Evolutionary conservation across 805 yeast genomes (phyloP).

Genomic region (Ascoidea rubescens): DNA sequence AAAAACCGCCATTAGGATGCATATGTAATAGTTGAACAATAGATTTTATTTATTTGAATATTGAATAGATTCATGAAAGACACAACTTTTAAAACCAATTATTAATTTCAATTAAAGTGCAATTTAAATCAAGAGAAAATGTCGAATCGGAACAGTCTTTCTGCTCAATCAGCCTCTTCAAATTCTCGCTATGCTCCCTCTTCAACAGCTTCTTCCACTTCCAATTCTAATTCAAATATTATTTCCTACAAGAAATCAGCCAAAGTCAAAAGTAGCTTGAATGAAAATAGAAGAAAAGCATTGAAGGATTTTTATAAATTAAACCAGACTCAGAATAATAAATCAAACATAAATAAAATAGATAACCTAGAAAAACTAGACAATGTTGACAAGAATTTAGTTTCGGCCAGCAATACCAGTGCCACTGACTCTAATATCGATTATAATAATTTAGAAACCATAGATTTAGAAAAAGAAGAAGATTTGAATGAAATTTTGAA

Average conservation of each 20-base stretch:
- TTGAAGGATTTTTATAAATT: conserved; percentile 13
- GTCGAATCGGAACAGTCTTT: no score
- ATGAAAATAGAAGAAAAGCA: conserved; percentile 10
- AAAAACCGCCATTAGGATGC: no score
- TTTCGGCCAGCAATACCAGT: conserved; percentile 38
- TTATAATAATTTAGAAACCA: not conserved
- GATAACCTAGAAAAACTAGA: conserved; percentile 13
- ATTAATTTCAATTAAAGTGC: no score
- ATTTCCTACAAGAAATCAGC: not conserved
- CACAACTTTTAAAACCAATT: no score
- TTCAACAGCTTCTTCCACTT: not conserved
- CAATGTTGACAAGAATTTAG: conserved; percentile 29
- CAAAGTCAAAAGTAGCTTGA: not conserved
- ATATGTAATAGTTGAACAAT: no score
- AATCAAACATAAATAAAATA: conserved; percentile 9
- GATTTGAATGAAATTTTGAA: conserved; percentile 8
- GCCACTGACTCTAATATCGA: conserved; percentile 16
- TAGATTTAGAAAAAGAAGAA: conserved; percentile 17
- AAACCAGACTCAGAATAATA: conserved; percentile 16
- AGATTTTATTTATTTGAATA: no score
- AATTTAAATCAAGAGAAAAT: no score
- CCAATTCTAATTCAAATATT: not conserved
- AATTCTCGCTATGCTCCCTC: not conserved
- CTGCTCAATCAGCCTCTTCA: no score
- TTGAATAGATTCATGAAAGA: no score